Conservation (phyloP, 108 stramenopile genomes). For the Skeletonema grethae region DNA sequence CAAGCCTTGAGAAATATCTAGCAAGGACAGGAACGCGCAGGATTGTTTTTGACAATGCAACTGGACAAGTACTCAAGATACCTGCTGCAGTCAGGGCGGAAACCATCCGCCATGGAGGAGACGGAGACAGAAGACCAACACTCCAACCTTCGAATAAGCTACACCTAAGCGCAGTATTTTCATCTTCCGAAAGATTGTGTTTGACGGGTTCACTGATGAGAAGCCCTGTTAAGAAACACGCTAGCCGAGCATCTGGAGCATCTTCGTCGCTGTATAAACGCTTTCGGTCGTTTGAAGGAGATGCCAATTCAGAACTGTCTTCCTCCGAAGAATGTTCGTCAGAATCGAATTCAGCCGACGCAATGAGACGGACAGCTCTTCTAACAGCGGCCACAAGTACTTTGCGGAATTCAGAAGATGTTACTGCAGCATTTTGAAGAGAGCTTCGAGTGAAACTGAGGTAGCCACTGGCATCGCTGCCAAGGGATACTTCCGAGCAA, state of each 20-base stretch:
- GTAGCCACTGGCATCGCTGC: constrained; percentile 63
- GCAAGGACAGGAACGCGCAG: constrained; percentile 50
- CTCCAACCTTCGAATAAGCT: constrained; percentile 82
- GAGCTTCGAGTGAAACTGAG: constrained; percentile 62
- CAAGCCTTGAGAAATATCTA: constrained; percentile 62
- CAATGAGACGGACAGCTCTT: constrained; percentile 64
- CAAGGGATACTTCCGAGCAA: constrained; percentile 65
- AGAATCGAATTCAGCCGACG: constrained; percentile 64
- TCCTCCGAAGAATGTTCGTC: constrained; percentile 51
- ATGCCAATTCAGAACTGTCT: constrained; percentile 1
- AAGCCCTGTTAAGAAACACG: constrained; percentile 72
- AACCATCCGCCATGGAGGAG: constrained; percentile 84
- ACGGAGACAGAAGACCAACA: constrained; percentile 78
- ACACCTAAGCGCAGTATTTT: constrained; percentile 46
- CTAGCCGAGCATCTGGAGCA: constrained; percentile 75
- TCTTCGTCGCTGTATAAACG: constrained; percentile 10
- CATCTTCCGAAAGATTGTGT: constrained; percentile 36
- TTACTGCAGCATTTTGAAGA: constrained; percentile 60
- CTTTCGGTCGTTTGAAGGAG: constrained; percentile 12
- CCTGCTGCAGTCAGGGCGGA: constrained; percentile 73
- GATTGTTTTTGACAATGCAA: constrained; percentile 45
- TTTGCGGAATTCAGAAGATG: constrained; percentile 56
- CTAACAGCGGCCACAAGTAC: constrained; percentile 62
- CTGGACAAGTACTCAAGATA: constrained; percentile 64
- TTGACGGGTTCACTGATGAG: constrained; percentile 56